Conservation (phyloP, 2,329 filamentous ascomycete genomes). For the Basipetospora chlamydospora region DNA sequence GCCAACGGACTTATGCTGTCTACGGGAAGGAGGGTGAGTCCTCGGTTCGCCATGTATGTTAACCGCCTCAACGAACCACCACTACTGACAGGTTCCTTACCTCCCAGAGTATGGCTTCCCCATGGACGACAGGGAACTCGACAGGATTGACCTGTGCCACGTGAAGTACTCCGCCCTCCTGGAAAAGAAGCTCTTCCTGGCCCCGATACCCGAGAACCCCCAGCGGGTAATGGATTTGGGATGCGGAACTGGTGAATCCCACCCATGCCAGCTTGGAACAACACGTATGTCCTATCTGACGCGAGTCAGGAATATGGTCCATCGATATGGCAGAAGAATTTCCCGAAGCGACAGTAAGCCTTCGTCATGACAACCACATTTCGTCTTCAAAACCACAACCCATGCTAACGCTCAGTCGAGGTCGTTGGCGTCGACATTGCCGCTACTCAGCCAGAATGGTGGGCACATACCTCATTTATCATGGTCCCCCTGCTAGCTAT, state of each 20-base stretch:
- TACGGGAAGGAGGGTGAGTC: constrained; percentile 19
- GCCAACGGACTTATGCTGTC: constrained; percentile 19
- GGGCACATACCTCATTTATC: constrained; percentile 7
- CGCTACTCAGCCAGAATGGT: constrained; percentile 13
- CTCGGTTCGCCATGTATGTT: no score
- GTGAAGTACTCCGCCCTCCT: constrained; percentile 17
- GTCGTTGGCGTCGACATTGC: constrained; percentile 14
- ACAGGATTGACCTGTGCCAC: constrained; percentile 26
- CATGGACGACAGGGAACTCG: constrained; percentile 24
- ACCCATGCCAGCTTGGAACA: constrained; percentile 30
- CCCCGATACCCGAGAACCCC: constrained; percentile 20
- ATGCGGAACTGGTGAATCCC: constrained; percentile 37
- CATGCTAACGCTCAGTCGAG: no score
- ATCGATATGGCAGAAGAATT: constrained; percentile 24
- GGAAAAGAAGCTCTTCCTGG: constrained; percentile 8
- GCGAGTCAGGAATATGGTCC: constrained; percentile 16
- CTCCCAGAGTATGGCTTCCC: constrained; percentile 22
- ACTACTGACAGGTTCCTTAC: background rate
- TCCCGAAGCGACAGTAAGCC: constrained; percentile 11
- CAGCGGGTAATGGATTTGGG: constrained; percentile 42
- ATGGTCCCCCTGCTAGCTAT: constrained; percentile 37
- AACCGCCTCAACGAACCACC: no score
- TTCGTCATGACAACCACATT: no score
- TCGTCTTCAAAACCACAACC: no score
- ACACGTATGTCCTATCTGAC: no score